phyloP scores from a whole-genome alignment of 352 stramenopile genomes.

The Pythium plurisporium region DNA sequence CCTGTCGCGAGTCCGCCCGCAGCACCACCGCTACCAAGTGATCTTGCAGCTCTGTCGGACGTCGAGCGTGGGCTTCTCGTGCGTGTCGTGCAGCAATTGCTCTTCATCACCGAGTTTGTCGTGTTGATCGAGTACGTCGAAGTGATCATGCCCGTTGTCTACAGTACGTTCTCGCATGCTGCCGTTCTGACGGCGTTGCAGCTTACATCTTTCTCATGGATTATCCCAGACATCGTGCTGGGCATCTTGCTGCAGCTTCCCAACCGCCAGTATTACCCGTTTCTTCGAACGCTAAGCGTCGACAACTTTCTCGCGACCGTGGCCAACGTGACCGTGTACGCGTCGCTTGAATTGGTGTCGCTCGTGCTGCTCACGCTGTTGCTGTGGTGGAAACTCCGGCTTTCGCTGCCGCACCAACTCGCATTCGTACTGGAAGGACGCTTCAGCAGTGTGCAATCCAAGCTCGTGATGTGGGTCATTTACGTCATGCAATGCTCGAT shows the following conservation, averaged over 20 bases:
- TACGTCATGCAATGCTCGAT: conserved; percentile 18
- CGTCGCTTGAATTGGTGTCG: conserved; percentile 12
- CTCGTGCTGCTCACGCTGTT: not conserved
- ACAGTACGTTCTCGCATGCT: conserved; percentile 17
- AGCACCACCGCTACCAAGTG: not conserved
- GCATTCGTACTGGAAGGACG: conserved; percentile 15
- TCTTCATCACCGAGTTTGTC: conserved; percentile 33
- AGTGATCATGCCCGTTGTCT: conserved; percentile 31
- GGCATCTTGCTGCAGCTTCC: conserved; percentile 22
- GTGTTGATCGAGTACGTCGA: conserved; percentile 34
- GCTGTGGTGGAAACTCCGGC: conserved; percentile 19
- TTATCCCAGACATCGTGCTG: conserved; percentile 18
- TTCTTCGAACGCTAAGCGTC: conserved; percentile 10
- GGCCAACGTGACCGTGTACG: conserved; percentile 13
- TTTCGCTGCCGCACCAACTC: conserved; percentile 19
- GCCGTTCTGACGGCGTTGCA: too few species aligned
- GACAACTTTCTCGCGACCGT: conserved; percentile 1
- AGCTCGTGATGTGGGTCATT: conserved; percentile 17
- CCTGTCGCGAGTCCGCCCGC: not conserved
- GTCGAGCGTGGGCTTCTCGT: conserved; percentile 7
- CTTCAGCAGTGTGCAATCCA: conserved; percentile 10
- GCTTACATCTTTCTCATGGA: too few species aligned
- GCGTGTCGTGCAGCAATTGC: conserved; percentile 8
- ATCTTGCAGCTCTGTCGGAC: not conserved
- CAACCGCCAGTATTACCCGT: conserved; percentile 25